Conservation (phyloP, 2,329 filamentous ascomycete genomes). For the Myriosclerotinia duriaeana region DNA sequence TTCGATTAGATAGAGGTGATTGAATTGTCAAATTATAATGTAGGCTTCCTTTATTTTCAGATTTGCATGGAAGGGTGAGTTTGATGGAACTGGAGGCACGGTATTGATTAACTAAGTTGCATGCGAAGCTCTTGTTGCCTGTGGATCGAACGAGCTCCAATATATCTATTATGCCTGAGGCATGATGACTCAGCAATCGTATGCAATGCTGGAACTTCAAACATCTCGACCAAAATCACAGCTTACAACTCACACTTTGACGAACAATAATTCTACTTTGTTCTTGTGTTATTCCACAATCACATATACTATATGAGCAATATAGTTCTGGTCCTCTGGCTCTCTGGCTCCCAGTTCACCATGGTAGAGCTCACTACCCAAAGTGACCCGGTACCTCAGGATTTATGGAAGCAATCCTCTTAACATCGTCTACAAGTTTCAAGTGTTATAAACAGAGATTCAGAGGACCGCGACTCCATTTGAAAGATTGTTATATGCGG, state of each 20-base stretch:
- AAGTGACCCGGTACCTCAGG: neutral
- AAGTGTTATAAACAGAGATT: constrained; percentile 2
- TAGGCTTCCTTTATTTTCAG: neutral
- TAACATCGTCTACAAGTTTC: constrained; percentile 1
- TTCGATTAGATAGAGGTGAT: neutral
- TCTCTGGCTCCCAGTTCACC: neutral
- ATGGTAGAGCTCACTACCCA: neutral
- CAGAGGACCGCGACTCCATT: neutral
- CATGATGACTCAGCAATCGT: neutral
- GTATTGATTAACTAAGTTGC: constrained; percentile 15
- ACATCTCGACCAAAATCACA: neutral
- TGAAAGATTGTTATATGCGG: neutral
- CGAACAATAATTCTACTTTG: neutral
- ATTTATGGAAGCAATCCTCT: neutral
- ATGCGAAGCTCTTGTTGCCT: constrained; percentile 26
- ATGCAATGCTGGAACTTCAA: neutral
- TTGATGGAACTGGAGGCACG: constrained; percentile 18
- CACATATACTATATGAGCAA: neutral
- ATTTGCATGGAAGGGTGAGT: constrained; percentile 22
- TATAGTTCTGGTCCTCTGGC: neutral
- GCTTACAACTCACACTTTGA: neutral
- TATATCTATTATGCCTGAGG: constrained; percentile 7
- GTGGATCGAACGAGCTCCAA: constrained; percentile 1
- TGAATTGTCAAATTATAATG: neutral
- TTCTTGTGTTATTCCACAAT: neutral